phyloP scores from a whole-genome alignment of 441 rosid genomes.

The Erodium moschatum region DNA sequence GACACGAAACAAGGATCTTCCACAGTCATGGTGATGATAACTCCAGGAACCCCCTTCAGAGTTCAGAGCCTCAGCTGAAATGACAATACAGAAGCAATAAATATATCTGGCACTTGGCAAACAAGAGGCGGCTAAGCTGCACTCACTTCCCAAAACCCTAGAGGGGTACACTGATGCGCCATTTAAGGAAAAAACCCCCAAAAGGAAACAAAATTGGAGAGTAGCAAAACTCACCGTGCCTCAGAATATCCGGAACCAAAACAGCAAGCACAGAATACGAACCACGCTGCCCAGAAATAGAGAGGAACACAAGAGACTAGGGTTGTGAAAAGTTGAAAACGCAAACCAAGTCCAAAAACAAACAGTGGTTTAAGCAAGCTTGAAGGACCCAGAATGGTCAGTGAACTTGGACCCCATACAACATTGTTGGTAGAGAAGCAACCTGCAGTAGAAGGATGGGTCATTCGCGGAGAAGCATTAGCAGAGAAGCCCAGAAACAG shows the following conservation, averaged over 20 bases:
- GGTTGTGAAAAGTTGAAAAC: neutral
- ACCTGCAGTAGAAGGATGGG: neutral
- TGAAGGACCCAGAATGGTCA: neutral
- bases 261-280: neutral
- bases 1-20: slow-evolving; percentile 55
- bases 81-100: neutral
- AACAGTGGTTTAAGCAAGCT: neutral
- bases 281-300: too few relatives aligned
- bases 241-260: neutral
- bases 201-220: slow-evolving; percentile 3
- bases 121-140: neutral
- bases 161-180: neutral
- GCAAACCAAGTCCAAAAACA: neutral
- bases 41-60: slow-evolving; percentile 9
- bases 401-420: neutral
- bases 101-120: neutral
- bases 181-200: neutral
- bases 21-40: slow-evolving; percentile 37
- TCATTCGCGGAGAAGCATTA: neutral
- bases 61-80: slow-evolving; percentile 17
- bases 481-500: neutral
- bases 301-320: neutral
- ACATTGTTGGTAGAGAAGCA: neutral
- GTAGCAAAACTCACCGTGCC: slow-evolving; percentile 7
- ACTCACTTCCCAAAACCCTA: slow-evolving; percentile 14